Evolutionary conservation across 805 yeast genomes (phyloP).

Genomic region (Kluyveromyces dobzhanskii): DNA sequence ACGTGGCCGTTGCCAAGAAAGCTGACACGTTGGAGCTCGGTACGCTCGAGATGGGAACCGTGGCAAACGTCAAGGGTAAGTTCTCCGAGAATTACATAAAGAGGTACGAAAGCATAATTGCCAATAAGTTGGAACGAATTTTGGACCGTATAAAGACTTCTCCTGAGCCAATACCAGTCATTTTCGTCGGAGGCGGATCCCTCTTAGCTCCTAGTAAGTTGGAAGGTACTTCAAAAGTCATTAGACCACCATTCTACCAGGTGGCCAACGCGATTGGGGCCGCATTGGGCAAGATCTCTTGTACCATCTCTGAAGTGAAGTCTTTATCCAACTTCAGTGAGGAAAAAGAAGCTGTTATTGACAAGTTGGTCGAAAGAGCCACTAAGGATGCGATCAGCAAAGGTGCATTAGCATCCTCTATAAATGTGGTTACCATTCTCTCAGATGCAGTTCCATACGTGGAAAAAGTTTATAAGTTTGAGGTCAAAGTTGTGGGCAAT

Average conservation of each 20-base stretch:
- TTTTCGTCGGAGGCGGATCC: constrained; percentile 45
- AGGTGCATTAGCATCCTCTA: constrained; percentile 22
- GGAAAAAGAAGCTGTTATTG: constrained; percentile 14
- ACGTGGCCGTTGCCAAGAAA: constrained; percentile 24
- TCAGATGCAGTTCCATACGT: constrained; percentile 29
- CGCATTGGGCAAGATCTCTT: constrained; percentile 38
- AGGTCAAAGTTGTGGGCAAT: constrained; percentile 36
- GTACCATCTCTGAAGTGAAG: constrained; percentile 15
- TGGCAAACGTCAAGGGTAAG: constrained; percentile 14
- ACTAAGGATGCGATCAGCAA: constrained; percentile 14
- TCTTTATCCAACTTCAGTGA: constrained; percentile 13
- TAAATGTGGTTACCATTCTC: constrained; percentile 21
- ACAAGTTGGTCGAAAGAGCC: constrained; percentile 19
- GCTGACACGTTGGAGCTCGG: constrained; percentile 7
- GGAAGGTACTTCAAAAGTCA: constrained; percentile 36
- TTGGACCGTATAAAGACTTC: constrained; percentile 40
- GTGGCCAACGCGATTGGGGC: constrained; percentile 48
- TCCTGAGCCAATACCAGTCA: constrained; percentile 36
- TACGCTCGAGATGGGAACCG: constrained; percentile 24
- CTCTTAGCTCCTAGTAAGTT: constrained; percentile 34
- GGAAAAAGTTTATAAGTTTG: constrained; percentile 29
- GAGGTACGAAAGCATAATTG: constrained; percentile 14
- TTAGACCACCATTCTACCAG: constrained; percentile 34
- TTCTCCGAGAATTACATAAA: constrained; percentile 10
- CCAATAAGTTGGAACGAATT: constrained; percentile 30